Evolutionary conservation across 192 early-diverging fungal species (phyloP).

Genomic region (Coemansia sp.): DNA sequence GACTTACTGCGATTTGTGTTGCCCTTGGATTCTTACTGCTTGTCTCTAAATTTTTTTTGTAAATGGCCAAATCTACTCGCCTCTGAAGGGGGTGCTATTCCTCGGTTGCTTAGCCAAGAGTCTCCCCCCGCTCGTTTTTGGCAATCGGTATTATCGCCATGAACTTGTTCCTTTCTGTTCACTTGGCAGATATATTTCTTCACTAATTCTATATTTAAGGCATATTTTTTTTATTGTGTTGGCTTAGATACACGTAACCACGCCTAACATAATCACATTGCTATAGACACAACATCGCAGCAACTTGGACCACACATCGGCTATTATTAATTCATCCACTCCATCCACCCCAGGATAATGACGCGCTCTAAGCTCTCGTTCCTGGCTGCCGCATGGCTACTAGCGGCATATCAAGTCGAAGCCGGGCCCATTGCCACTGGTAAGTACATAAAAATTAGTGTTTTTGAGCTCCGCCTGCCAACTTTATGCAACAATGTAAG

Average conservation of each 20-base stretch:
- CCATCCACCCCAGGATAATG: slow-evolving; percentile 23
- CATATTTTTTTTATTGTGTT: not conserved
- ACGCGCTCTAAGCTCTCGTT: slow-evolving; percentile 42
- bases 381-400: slow-evolving; percentile 48
- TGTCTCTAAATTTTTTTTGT: not conserved
- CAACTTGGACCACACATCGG: not conserved
- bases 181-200: not conserved
- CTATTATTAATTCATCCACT: not conserved
- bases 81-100: not conserved
- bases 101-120: not conserved
- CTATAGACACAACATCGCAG: not conserved
- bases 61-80: not conserved
- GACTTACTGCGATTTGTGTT: not conserved
- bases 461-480: not conserved
- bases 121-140: not conserved
- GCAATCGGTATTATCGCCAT: not conserved
- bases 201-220: not conserved
- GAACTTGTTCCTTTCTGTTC: not conserved
- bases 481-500: too few relatives aligned
- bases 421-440: slow-evolving; percentile 47
- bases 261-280: not conserved
- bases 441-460: slow-evolving; percentile 14
- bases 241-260: not conserved
- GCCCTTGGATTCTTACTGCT: not conserved
- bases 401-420: slow-evolving; percentile 32